phyloP scores from a whole-genome alignment of 441 rosid genomes.

The Flueggea neowawraea region DNA sequence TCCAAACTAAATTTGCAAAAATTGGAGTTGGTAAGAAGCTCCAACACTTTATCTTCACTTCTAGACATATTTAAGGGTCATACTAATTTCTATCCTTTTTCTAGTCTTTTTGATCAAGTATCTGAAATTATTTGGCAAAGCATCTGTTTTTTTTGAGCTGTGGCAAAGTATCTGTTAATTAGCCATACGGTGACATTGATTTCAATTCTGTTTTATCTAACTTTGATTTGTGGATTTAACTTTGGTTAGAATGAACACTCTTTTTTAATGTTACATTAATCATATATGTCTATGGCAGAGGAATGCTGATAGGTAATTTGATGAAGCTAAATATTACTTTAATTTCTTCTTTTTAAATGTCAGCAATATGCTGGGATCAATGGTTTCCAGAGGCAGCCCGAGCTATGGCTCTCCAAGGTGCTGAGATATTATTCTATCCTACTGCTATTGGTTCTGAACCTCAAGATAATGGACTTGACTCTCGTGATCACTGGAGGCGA shows the following conservation, averaged over 20 bases:
- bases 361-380: constrained; percentile 96
- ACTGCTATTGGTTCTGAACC: constrained; percentile 97
- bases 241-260: not conserved
- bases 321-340: constrained; percentile 8
- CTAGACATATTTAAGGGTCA: not conserved
- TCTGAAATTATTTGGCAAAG: not conserved
- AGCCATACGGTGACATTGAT: not conserved
- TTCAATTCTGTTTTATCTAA: not conserved
- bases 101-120: not conserved
- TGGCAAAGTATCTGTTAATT: not conserved
- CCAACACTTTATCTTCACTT: not conserved
- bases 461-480: constrained; percentile 88
- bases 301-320: not conserved
- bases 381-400: constrained; percentile 97
- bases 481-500: constrained; percentile 84
- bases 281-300: not conserved
- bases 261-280: too few species aligned
- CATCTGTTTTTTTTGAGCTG: too few species aligned
- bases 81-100: not conserved
- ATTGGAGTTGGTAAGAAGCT: constrained; percentile 80
- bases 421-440: constrained; percentile 86
- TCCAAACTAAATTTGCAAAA: constrained; percentile 82
- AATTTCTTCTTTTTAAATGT: constrained; percentile 10
- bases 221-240: not conserved
- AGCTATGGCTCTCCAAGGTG: constrained; percentile 87